A percentile compares a stretch with the other conserved stretches of the same genome.
phyloP scores from a whole-genome alignment of 495 filamentous ascomycete species.

The Chaetomium fimeti region DNA sequence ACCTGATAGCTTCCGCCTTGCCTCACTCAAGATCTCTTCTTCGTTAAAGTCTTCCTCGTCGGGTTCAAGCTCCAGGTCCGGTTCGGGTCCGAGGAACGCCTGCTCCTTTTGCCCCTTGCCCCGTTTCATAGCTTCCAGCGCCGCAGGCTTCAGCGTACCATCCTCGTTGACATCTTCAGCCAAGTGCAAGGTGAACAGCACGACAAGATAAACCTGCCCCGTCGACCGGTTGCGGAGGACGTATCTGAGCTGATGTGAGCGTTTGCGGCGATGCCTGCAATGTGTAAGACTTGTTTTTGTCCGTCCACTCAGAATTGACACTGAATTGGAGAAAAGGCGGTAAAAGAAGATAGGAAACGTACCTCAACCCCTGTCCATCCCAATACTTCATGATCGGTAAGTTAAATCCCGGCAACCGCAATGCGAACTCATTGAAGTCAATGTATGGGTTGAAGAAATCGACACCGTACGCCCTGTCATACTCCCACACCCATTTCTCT shows the following conservation, averaged over 20 bases:
- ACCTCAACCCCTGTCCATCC: conserved; percentile 64
- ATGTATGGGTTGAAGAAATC: conserved; percentile 96
- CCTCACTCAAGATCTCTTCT: conserved; percentile 32
- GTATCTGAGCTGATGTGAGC: conserved; percentile 75
- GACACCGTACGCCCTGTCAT: conserved; percentile 58
- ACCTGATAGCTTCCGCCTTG: conserved; percentile 25
- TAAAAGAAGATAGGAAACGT: conserved; percentile 26
- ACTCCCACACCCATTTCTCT: conserved; percentile 50
- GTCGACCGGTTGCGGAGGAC: conserved; percentile 75
- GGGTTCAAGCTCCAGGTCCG: conserved; percentile 17
- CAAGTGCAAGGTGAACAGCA: conserved; percentile 71
- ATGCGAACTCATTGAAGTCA: conserved; percentile 75
- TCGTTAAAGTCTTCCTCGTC: conserved; percentile 26
- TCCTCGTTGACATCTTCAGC: conserved; percentile 61
- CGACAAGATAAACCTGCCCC: conserved; percentile 68
- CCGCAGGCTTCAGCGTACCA: conserved; percentile 50
- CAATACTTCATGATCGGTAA: conserved; percentile 77
- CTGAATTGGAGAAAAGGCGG: no score
- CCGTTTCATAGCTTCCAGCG: conserved; percentile 23
- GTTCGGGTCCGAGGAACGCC: background rate
- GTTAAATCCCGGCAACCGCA: conserved; percentile 75
- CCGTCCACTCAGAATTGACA: background rate
- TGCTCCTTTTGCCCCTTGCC: conserved; percentile 15
- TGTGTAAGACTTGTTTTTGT: conserved; percentile 13
- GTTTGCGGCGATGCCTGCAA: conserved; percentile 42